Conservation (phyloP, 2,329 filamentous ascomycete genomes). For the Tolypocladium amazonense region DNA sequence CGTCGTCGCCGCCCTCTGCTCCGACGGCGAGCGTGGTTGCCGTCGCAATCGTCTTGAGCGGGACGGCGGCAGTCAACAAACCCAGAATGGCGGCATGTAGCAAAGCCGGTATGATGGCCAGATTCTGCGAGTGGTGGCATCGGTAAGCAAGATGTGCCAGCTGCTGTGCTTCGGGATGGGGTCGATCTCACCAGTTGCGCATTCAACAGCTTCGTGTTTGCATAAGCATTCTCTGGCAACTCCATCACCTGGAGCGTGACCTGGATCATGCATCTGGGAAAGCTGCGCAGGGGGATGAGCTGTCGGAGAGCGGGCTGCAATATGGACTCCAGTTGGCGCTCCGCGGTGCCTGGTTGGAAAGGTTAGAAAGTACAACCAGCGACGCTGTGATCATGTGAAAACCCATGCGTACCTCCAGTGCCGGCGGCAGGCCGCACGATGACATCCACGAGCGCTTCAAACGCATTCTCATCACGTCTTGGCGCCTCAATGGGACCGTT, state of each 20-base stretch:
- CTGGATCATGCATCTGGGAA: constrained; percentile 70
- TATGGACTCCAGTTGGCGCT: constrained; percentile 72
- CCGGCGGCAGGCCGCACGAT: constrained; percentile 78
- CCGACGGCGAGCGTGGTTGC: constrained; percentile 54
- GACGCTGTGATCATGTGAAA: background rate
- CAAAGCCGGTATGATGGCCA: constrained; percentile 70
- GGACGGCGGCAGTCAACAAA: constrained; percentile 72
- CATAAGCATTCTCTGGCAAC: constrained; percentile 56
- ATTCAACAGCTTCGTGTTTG: constrained; percentile 48
- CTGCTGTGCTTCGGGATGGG: background rate
- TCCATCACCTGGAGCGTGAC: constrained; percentile 68
- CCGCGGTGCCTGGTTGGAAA: constrained; percentile 47
- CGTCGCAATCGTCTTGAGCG: constrained; percentile 62
- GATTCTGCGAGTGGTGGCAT: constrained; percentile 41
- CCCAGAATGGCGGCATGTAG: constrained; percentile 71
- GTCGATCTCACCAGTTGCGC: constrained; percentile 45
- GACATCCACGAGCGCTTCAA: constrained; percentile 85
- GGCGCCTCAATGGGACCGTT: constrained; percentile 90
- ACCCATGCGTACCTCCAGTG: constrained; percentile 53
- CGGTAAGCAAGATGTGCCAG: constrained; percentile 2
- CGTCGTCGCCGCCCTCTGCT: constrained; percentile 24
- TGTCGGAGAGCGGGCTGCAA: constrained; percentile 62
- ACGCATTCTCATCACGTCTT: constrained; percentile 80
- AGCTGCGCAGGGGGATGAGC: constrained; percentile 63
- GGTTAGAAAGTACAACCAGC: constrained; percentile 4